Evolutionary conservation across 2,329 filamentous ascomycete genomes (phyloP), one percentile per base, ranked within the genome.

Genomic region (Cryphonectria radicalis): DNA sequence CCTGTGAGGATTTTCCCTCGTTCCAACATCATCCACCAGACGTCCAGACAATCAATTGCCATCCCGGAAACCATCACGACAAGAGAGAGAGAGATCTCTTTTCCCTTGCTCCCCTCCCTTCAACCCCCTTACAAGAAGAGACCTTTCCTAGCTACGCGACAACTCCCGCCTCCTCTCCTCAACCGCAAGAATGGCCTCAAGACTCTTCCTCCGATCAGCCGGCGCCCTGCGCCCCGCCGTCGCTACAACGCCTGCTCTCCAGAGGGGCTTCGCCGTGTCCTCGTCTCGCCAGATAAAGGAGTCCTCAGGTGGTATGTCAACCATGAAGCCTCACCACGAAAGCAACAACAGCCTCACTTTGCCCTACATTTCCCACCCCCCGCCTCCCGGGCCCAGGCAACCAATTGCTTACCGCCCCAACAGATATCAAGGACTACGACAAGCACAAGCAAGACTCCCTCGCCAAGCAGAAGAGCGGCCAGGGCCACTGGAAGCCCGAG

Each of bases 401-500:
- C 5, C 28, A 28, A 32, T 59, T 25, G 10, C 28, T 22, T 35
- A 57, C n/a, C n/a, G 25, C 53, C 25, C 11, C 57, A 40, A 19
- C 76, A 68, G 73, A 76, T 70, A 46, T 82, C 60, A 75, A 81
- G 19, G 81, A 85, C 74, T 81, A 82, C 76, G 87, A 90, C 73
- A 86, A 82, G 78, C 88, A 90, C 82, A 90, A 91, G 82, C 80
- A 86, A 69, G 88, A 91, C 77, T 84, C 85, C 35, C 81, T 91
- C 60, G 72, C 85, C 74, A 94, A 95, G 84, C 87, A 93, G 72
- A 89, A 91, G 80, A 81, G 87, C 55, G 93, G 92, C 73, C 86
- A 89, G 79, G 91, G 86, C 68, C 87, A 93, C 78, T 96, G 93
- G 93, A 92, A 92, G 82, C 86, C 91, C 32, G 90, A 92, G 79